Evolutionary conservation across 148 eudicot species (phyloP).

Genomic region (Spergularia bocconei): DNA sequence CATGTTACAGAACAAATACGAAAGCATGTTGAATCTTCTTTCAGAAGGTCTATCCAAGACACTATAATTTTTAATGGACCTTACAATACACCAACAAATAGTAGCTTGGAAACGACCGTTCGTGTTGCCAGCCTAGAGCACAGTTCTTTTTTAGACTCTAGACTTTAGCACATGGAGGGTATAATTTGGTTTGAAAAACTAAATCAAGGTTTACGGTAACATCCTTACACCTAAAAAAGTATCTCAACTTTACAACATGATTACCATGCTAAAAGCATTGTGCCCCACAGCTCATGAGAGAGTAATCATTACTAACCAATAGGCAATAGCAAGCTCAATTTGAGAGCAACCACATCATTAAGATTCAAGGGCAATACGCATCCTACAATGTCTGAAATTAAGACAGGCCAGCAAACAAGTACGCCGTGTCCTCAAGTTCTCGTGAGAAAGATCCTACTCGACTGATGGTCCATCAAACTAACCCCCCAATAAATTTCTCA

Average conservation of each 20-base stretch:
- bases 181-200: neutral
- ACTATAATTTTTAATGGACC: neutral
- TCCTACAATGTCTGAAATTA: neutral
- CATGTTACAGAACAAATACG: neutral
- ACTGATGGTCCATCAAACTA: constrained; percentile 1
- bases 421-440: neutral
- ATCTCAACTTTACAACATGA: no score
- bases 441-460: constrained; percentile 1
- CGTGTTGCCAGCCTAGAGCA: neutral
- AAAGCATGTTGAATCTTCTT: no score
- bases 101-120: neutral
- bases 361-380: neutral
- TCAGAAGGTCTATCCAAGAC: neutral
- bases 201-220: neutral
- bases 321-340: neutral
- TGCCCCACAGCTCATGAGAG: neutral
- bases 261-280: no score
- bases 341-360: neutral
- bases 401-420: neutral
- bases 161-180: neutral
- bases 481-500: neutral
- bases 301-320: neutral
- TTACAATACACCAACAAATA: neutral
- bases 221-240: neutral
- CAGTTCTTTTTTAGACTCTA: neutral